Evolutionary conservation across 495 filamentous ascomycete genomes (phyloP), one percentile per base, ranked within the genome.

Genomic region (Podospora comata): DNA sequence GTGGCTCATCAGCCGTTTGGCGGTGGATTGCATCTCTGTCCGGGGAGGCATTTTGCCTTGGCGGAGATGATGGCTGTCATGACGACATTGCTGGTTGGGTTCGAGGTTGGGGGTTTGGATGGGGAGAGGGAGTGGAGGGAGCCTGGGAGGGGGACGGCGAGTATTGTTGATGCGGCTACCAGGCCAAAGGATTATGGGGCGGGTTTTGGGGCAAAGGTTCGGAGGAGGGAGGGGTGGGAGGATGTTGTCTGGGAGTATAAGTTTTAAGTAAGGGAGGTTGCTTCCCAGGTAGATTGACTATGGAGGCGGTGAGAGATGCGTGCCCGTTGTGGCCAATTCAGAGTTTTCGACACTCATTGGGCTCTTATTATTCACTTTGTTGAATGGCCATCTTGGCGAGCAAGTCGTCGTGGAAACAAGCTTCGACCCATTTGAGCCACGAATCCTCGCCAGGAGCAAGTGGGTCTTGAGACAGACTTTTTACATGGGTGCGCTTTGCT

Each of bases 11-110:
- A 66, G 32, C 71, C 71, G 6, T 73, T 66, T 62, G 71, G 71
- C 0, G 71, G 71, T 16, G 71, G 71, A 0, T 2, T 19, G 5
- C 71, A 72, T 68, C 60, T 70, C 23, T 73, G 71, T 26, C 68
- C 68, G 0, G 68, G 71, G 1, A 34, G 71, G 19, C 4, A 55
- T 32, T 70, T 72, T 68, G 71, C 71, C 4, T 65, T 68, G 20
- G 59, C 68, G 15, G 71, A 72, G 63, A 70, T 72, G 62, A 68
- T 70, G 57, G 71, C 65, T 3, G 26, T 70, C 32, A 69, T 70
- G 48, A 44, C 64, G n/a, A 68, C 66, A 5, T 15, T 72, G 32
- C 26, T 70, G 28, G 54, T 72, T 3, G 67, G 62, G 11, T 72
- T 60, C 48, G 68, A 72, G 20, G 18, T 72, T 9, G 27, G 68